Base-by-base conservation (phyloP, 345 rosid species). In the Euphorbia peplus region DNA sequence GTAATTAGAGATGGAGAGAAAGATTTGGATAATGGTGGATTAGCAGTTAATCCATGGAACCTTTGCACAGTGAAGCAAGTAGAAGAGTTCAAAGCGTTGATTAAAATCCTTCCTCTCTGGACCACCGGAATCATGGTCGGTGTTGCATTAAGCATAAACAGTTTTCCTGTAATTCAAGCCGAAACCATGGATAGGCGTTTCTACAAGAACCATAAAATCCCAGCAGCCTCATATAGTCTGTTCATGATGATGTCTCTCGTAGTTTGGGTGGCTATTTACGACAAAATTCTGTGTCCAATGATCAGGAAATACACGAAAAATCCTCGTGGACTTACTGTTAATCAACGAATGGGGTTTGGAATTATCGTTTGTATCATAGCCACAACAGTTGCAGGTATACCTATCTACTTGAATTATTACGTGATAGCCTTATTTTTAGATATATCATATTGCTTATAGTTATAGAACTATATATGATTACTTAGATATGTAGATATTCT, bases 81-180 rank as follows among this genome's bases (percentile, higher is more conserved):
- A 13, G 88, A 87, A 77, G 87, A 78, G 75, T 81, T 84, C 12
- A 87, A 87, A 75, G 80, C 81, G 44, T 2, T 87, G 39, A 75
- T 84, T 47, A 82, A 67, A 58, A 81, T 87, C 73, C 56, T 87
- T 1, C 88, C 91, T 12, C 67, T 87, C 2, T 84, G 89, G 91
- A 79, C 85, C 11, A 70, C 80, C 0, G 72, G 86, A 41, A 84
- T 87, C 56, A 68, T 80, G 64, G 41, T 81, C 14, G 75, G 79
- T 1, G 83, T 51, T 10, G 80, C 79, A 63, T 12, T 87, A 29
- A 80, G 72, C 84, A 87, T 84, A 21, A 66, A 73, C 15, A 4
- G 83, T 0, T 80, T 84, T 37, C 87, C 83, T 0, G 80, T 77
- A 41, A 68, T 84, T 70, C 89, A 83, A 69, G 91, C 82, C 0